phyloP scores from a whole-genome alignment of 192 early-diverging fungal species.

The Backusella mclennaniae region DNA sequence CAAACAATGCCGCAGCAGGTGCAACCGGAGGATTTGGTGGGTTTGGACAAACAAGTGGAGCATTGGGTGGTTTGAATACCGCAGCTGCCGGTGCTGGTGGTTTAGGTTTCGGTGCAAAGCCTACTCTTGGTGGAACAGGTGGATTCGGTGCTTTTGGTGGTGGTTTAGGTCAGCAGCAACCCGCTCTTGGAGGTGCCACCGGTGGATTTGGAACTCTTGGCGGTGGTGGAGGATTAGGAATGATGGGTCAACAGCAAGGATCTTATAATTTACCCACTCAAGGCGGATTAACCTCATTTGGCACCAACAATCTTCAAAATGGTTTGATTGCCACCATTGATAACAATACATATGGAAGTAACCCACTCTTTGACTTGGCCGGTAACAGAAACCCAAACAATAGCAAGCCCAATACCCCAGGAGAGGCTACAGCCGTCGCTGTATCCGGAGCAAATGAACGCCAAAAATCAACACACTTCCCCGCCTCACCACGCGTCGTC shows the following conservation, averaged over 20 bases:
- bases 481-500: conserved; percentile 69
- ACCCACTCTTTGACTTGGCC: conserved; percentile 68
- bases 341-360: conserved; percentile 84
- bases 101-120: conserved; percentile 18
- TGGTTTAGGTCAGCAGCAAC: neutral
- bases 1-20: neutral
- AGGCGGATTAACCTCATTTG: conserved; percentile 44
- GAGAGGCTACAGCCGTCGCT: conserved; percentile 34
- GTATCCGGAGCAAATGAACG: conserved; percentile 28
- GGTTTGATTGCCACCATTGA: conserved; percentile 75
- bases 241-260: conserved; percentile 20
- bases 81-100: conserved; percentile 6
- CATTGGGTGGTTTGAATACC: neutral
- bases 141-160: neutral
- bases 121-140: conserved; percentile 38
- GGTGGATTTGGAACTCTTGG: conserved; percentile 1
- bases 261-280: conserved; percentile 36
- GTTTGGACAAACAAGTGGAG: conserved; percentile 13
- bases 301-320: conserved; percentile 33
- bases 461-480: conserved; percentile 75
- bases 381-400: conserved; percentile 39
- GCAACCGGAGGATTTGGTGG: neutral
- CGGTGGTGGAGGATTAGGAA: conserved; percentile 38
- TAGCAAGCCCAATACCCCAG: conserved; percentile 17
- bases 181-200: neutral